Evolutionary conservation across 306 rosid genomes (phyloP), one percentile per base, ranked within the genome.

Genomic region (Herpetospermum pedunculosum): DNA sequence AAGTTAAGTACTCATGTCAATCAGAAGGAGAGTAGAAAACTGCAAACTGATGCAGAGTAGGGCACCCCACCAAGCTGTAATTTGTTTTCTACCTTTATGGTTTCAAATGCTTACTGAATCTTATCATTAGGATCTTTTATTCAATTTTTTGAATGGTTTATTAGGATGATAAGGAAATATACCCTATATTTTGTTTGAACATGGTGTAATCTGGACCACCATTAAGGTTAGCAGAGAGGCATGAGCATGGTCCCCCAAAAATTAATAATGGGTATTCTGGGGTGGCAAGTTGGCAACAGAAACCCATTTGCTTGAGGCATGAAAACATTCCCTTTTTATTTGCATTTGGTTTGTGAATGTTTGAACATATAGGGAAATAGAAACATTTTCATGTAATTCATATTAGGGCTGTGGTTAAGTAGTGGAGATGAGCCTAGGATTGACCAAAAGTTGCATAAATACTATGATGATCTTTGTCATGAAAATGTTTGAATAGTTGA

Each of bases 161-260:
- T 64, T 64, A 64, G 71, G 32, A 64, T 64, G 34, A 65, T 8
- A 26, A 44, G 54, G 53, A 28, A 69, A 69, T 26, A 43, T 69
- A 44, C 19, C 47, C 48, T 13, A 38, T 38, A 11, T 26, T 68
- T 69, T 69, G 54, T 69, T 69, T 44, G 52, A 35, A 41, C 41
- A 68, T 67, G 72, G 52, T 40, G 72, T 67, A 41, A 43, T 41
- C 3, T 69, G 73, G 73, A 69, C 73, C 73, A 69, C 55, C 55
- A 69, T 44, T 25, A 67, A 21, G 72, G 72, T 40, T 67, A 40
- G 25, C 28, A 37, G 49, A 23, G 34, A 65, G 32, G 13, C 19
- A 40, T 41, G 73, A 37, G 14, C 47, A 64, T 38, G 71, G 71
- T 37, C 71, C 73, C 72, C 35, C 12, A 68, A 13, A 68, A 40